A percentile compares a stretch with the other conserved stretches of the same genome.
Conservation (phyloP, 352 stramenopile species). For the Phytopythium boreale region DNA sequence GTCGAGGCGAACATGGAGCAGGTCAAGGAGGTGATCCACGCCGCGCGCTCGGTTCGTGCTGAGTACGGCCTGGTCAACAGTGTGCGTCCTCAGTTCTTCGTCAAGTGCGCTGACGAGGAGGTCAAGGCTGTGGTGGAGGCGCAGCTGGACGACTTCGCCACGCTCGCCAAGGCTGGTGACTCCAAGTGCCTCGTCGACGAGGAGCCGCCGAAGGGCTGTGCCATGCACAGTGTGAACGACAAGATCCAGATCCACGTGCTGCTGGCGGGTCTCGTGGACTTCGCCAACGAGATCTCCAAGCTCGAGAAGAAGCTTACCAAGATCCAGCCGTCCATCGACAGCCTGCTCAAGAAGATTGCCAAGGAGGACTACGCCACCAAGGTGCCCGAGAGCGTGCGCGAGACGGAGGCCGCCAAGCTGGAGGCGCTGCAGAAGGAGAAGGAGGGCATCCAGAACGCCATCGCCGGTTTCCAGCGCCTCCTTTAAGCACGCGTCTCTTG, state of each 20-base stretch:
- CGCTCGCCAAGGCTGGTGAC: constrained; percentile 91
- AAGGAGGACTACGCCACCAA: constrained; percentile 80
- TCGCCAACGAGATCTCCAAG: constrained; percentile 89
- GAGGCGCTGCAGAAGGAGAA: constrained; percentile 80
- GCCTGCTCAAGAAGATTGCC: constrained; percentile 75
- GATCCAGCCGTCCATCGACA: constrained; percentile 68
- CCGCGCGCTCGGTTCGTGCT: constrained; percentile 92
- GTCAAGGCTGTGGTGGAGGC: constrained; percentile 68
- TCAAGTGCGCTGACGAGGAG: constrained; percentile 86
- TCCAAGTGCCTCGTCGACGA: constrained; percentile 88
- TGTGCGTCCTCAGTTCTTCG: constrained; percentile 78
- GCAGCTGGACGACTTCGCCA: constrained; percentile 94
- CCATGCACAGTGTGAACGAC: constrained; percentile 94
- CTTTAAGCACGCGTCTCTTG: constrained; percentile 26
- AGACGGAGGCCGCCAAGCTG: constrained; percentile 76
- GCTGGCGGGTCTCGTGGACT: constrained; percentile 80
- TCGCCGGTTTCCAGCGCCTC: constrained; percentile 75
- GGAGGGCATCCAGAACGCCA: constrained; percentile 71
- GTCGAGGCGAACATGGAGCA: constrained; percentile 92
- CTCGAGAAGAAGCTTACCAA: constrained; percentile 88
- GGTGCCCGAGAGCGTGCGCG: constrained; percentile 75
- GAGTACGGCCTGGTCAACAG: constrained; percentile 84
- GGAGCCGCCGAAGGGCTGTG: constrained; percentile 81
- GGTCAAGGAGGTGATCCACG: constrained; percentile 94
- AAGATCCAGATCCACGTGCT: constrained; percentile 90